Base-by-base conservation (phyloP, 495 filamentous ascomycete species). In the Hypoxylon perforatum region DNA sequence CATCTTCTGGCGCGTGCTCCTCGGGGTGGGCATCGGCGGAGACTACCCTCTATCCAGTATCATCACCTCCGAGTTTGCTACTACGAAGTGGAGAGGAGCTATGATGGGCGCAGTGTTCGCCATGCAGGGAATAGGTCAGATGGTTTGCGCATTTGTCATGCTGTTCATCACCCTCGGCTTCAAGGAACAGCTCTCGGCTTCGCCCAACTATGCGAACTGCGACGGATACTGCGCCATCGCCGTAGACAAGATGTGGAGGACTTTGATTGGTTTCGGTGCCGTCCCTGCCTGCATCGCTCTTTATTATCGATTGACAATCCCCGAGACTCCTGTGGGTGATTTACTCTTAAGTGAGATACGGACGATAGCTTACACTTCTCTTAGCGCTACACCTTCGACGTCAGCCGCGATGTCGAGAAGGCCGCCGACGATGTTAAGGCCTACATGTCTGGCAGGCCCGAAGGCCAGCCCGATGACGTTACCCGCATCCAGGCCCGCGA, bases 1-100 rank as follows among this genome's bases (percentile, higher is more conserved):
- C 44, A 86, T 94, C 73, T 97, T 96, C 83, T 97, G 93, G 93
- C 88, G 93, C 76, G 86, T 96, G 0, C 72, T 96, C 7, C 93
- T 94, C 88, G 90, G 90, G 35, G 81, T 92, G 23, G 92, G 92
- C 42, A 94, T 94, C 48, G 92, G 92, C 63, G 91, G 92, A 63
- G 93, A 96, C 75, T 95, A 94, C 71, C 93, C 93, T 0, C 82
- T 97, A 14, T 91, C 88, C 17, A 89, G 89, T 14, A 90, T 96
- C 72, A 97, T 95, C 67, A 93, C 90, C 6, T 91, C 91, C 10
- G 90, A 93, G 81, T 87, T 78, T 63, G 82, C 80, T 18, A 63
- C 57, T 11, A 62, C 57, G 19, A 55, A 63, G 53, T 64, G 48
- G 56, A 46, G 47, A 61, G 62, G 64, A 56, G 63, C 47, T 58